Evolutionary conservation across 352 stramenopile species (phyloP).

Genomic region (Pythium guiyangense): DNA sequence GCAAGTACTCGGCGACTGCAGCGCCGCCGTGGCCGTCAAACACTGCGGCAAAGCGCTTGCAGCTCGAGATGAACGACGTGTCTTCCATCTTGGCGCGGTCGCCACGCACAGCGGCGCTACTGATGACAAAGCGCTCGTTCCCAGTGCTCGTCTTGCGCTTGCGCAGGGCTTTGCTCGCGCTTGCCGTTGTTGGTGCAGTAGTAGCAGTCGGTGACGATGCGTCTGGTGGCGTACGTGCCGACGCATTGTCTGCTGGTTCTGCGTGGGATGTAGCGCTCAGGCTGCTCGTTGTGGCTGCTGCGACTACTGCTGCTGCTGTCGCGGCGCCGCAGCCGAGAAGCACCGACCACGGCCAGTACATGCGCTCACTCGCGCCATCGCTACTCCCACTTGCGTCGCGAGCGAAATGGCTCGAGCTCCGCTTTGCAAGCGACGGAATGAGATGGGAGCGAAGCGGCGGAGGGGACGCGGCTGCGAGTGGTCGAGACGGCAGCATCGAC

Average conservation of each 20-base stretch:
- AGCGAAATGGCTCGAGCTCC: neutral
- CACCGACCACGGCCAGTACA: neutral
- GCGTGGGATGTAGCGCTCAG: neutral
- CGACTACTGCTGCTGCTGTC: neutral
- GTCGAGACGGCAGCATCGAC: neutral
- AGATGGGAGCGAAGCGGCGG: neutral
- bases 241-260: neutral
- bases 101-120: constrained; percentile 64
- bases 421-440: neutral
- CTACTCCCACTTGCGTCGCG: neutral
- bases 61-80: constrained; percentile 72
- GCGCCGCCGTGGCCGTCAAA: constrained; percentile 83
- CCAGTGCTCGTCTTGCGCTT: constrained; percentile 49
- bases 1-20: constrained; percentile 59
- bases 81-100: constrained; percentile 83
- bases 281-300: neutral
- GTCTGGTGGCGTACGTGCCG: neutral
- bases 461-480: neutral
- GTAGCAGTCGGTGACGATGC: too few species aligned
- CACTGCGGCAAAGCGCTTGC: constrained; percentile 77
- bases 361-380: neutral
- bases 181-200: neutral
- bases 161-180: constrained; percentile 11
- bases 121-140: constrained; percentile 40
- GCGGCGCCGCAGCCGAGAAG: constrained; percentile 1